Percentiles rank a stretch among this genome's conserved stretches.
Evolutionary conservation across 129 eudicot genomes (phyloP).

Genomic region (Saussurea involucrata): DNA sequence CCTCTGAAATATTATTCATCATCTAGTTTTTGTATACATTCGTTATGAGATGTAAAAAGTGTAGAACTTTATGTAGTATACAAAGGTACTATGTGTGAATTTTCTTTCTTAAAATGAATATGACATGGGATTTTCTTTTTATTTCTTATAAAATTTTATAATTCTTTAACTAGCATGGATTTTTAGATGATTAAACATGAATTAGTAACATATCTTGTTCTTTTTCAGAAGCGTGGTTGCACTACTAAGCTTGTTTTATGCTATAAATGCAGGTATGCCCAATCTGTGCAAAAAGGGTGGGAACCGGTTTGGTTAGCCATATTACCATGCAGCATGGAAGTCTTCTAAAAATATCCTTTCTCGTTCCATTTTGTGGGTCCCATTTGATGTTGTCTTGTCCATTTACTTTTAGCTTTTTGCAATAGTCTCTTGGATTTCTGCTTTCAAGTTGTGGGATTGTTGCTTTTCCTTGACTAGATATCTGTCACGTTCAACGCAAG

Average conservation of each 20-base stretch:
- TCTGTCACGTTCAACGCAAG: constrained; percentile 66
- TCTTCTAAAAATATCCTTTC: constrained; percentile 83
- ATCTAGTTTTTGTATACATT: background rate
- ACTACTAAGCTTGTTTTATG: background rate
- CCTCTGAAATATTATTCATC: background rate
- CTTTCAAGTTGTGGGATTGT: background rate
- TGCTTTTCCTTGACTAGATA: constrained; percentile 49
- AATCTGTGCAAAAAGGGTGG: constrained; percentile 68
- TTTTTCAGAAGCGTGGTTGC: background rate
- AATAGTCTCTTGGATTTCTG: background rate
- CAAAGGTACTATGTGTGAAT: background rate
- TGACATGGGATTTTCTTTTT: background rate
- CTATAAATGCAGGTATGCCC: constrained; percentile 67
- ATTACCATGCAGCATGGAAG: constrained; percentile 79
- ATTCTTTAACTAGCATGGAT: background rate
- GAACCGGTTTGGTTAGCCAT: constrained; percentile 69
- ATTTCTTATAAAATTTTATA: background rate
- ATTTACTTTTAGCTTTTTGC: background rate
- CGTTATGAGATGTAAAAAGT: background rate
- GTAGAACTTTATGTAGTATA: background rate
- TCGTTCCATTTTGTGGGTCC: background rate
- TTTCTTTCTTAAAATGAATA: background rate
- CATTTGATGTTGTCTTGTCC: background rate
- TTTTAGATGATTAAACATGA: background rate
- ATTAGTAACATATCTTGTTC: background rate